Percentiles rank a stretch among this genome's conserved stretches.
These are phyloP conservation scores for Arthromyces matolae DNA, from an alignment of 768 basidiomycete genomes.

Conservation along the genomic window DNA sequence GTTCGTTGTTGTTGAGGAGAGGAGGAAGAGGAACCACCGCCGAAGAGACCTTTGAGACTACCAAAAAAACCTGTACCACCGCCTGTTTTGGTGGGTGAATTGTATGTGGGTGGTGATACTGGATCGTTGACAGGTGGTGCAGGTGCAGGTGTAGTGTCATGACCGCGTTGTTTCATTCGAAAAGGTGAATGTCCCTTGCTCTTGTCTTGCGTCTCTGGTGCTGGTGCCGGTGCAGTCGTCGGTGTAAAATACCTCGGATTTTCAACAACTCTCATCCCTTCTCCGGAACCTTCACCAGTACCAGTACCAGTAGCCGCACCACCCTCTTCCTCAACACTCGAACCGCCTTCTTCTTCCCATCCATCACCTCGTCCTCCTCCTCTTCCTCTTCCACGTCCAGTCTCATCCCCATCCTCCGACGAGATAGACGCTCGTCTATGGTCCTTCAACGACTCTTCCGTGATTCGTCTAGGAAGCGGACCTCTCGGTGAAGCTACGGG, in stretches of 20 bases:
- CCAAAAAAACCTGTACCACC: constrained; percentile 35
- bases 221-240: too few species aligned
- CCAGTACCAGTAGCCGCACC: constrained; percentile 22
- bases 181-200: not conserved
- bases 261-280: constrained; percentile 41
- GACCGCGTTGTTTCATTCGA: not conserved
- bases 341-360: constrained; percentile 24
- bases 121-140: not conserved
- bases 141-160: not conserved
- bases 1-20: too few species aligned
- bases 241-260: constrained; percentile 55
- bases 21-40: not conserved
- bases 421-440: too few species aligned
- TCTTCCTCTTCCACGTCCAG: too few species aligned
- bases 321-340: constrained; percentile 31
- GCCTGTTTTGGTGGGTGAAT: too few species aligned
- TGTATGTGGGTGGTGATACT: not conserved
- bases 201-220: too few species aligned
- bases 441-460: too few species aligned
- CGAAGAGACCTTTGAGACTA: constrained; percentile 45
- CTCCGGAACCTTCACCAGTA: not conserved
- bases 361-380: constrained; percentile 22
- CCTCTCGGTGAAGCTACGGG: too few species aligned
- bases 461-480: too few species aligned
- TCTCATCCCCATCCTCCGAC: too few species aligned